phyloP scores from a whole-genome alignment of 78 protist species.

The slime mould (Dictyostelium discoideum) region dicty_2.7 NC_007089.4:5514501-5515000 shows the following conservation, averaged over 20 bases:
- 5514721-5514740: background rate
- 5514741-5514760: conserved; percentile 51
- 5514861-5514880: conserved; percentile 60
- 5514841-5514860: conserved; percentile 53
- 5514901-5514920: conserved; percentile 85
- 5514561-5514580: conserved; percentile 16
- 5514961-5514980: conserved; percentile 84
- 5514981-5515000: conserved; percentile 63
- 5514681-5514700: conserved; percentile 61
- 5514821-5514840: conserved; percentile 82
- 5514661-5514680: conserved; percentile 29
- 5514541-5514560: background rate
- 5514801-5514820: conserved; percentile 67
- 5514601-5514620: conserved; percentile 43
- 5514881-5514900: conserved; percentile 2
- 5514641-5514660: conserved; percentile 7
- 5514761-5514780: conserved; percentile 78
- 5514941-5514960: conserved; percentile 73
- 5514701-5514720: conserved; percentile 32
- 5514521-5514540: conserved; percentile 42
- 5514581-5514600: conserved; percentile 40
- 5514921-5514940: conserved; percentile 59
- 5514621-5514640: conserved; percentile 62
- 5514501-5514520: conserved; percentile 81
- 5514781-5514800: conserved; percentile 40